Percentiles rank a stretch among this genome's conserved stretches.
phyloP scores from a whole-genome alignment of 1,284 basidiomycete genomes.

The Tylopilus sp. region DNA sequence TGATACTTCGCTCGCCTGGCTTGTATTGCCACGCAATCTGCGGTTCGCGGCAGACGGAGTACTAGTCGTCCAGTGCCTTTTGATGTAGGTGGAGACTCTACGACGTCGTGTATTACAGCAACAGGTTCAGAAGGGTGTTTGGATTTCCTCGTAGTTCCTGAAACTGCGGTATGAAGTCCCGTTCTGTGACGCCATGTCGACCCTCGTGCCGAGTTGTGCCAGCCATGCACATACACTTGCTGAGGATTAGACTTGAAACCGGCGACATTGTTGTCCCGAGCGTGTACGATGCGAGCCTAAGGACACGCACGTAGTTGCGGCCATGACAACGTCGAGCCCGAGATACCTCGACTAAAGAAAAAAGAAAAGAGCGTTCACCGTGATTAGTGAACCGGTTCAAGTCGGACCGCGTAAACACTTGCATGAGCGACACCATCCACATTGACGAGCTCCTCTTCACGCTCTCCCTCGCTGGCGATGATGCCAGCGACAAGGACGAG shows the following conservation, averaged over 20 bases:
- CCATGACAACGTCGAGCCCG: too few species aligned
- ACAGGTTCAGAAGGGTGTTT: conserved; percentile 32
- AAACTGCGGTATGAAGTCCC: too few species aligned
- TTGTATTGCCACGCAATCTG: conserved; percentile 49
- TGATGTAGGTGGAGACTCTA: conserved; percentile 52
- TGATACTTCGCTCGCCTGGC: not conserved
- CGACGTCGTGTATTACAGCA: conserved; percentile 33
- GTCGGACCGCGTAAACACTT: too few species aligned
- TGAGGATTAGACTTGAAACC: conserved; percentile 72
- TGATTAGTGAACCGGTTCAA: too few species aligned
- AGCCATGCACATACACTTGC: conserved; percentile 38
- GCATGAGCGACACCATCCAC: conserved; percentile 36
- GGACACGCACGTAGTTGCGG: too few species aligned
- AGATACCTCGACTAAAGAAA: too few species aligned
- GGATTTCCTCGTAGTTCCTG: conserved; percentile 29
- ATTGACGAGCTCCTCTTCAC: conserved; percentile 48
- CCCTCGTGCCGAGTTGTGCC: not conserved
- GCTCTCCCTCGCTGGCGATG: conserved; percentile 37
- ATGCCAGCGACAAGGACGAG: conserved; percentile 38
- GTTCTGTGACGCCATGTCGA: not conserved
- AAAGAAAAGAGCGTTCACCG: too few species aligned
- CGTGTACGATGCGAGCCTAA: too few species aligned
- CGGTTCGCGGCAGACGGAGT: conserved; percentile 54
- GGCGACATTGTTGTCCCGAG: conserved; percentile 48
- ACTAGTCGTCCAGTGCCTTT: conserved; percentile 64